Percentiles rank a stretch among this genome's conserved stretches.
These are phyloP conservation scores for Grigorovia transvaalensis DNA, from an alignment of 805 yeast genomes.

Conservation along the genomic window DNA sequence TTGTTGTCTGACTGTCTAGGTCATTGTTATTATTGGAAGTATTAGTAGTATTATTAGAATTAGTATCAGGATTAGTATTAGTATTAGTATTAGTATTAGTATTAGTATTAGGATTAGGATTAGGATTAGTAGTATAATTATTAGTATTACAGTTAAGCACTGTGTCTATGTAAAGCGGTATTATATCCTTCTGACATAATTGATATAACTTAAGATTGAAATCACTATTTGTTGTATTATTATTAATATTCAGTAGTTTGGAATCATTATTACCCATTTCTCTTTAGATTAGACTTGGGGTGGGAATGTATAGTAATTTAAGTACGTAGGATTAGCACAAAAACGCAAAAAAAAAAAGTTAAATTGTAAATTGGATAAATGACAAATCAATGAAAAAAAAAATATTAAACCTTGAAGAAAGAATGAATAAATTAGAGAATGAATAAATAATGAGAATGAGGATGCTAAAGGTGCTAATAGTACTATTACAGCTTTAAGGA, in stretches of 20 bases:
- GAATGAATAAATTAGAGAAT: too few relatives aligned
- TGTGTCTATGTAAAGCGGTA: neutral
- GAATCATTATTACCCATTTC: slow-evolving; percentile 71
- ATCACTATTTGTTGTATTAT: neutral
- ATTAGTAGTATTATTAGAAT: neutral
- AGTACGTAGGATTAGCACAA: neutral
- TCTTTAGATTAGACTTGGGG: neutral
- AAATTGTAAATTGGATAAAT: neutral
- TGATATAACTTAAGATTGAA: neutral
- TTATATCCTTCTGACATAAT: neutral
- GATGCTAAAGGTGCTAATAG: too few relatives aligned
- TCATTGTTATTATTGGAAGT: neutral
- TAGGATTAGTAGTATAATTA: too few relatives aligned
- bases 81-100: too few relatives aligned
- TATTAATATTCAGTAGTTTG: slow-evolving; percentile 26
- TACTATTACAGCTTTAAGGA: too few relatives aligned
- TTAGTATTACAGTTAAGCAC: neutral
- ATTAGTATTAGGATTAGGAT: neutral
- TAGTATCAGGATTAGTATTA: too few relatives aligned
- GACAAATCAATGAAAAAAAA: too few relatives aligned
- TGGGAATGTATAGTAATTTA: neutral
- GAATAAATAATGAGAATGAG: too few relatives aligned
- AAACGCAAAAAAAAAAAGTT: neutral
- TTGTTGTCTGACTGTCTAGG: neutral
- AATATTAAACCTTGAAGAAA: too few relatives aligned